These are phyloP conservation scores for Guyanaporus albipodus DNA, from an alignment of 768 basidiomycete species.

Conservation along the genomic window DNA sequence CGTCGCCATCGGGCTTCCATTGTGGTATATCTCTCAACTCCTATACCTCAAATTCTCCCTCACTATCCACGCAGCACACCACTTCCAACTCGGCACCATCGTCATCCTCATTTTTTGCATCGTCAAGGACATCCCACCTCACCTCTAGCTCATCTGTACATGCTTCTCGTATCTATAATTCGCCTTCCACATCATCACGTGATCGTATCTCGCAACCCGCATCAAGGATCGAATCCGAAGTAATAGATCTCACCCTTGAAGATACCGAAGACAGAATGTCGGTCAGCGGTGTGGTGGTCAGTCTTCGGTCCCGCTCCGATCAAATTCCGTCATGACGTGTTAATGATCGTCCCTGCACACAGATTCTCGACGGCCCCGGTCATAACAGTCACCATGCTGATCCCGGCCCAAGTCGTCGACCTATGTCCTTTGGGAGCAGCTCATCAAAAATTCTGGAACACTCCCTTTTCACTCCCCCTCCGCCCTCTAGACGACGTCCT, in stretches of 20 bases:
- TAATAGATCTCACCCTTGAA: constrained; percentile 22
- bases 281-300: constrained; percentile 12
- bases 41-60: neutral
- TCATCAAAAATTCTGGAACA: constrained; percentile 9
- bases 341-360: constrained; percentile 2
- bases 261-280: constrained; percentile 23
- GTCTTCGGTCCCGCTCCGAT: constrained; percentile 10
- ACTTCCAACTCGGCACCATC: neutral
- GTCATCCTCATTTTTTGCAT: neutral
- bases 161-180: constrained; percentile 3
- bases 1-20: constrained; percentile 5
- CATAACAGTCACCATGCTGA: neutral
- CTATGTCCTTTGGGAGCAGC: neutral
- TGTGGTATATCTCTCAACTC: constrained; percentile 13
- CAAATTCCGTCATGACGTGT: neutral
- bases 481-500: constrained; percentile 8
- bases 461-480: constrained; percentile 31
- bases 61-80: constrained; percentile 9
- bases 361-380: neutral
- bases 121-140: constrained; percentile 1
- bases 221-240: constrained; percentile 2
- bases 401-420: constrained; percentile 6
- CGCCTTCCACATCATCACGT: constrained; percentile 1
- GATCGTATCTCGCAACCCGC: neutral
- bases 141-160: constrained; percentile 6